Conservation (phyloP, 1,139 yeast species). For the Geotrichum restrictum region DNA sequence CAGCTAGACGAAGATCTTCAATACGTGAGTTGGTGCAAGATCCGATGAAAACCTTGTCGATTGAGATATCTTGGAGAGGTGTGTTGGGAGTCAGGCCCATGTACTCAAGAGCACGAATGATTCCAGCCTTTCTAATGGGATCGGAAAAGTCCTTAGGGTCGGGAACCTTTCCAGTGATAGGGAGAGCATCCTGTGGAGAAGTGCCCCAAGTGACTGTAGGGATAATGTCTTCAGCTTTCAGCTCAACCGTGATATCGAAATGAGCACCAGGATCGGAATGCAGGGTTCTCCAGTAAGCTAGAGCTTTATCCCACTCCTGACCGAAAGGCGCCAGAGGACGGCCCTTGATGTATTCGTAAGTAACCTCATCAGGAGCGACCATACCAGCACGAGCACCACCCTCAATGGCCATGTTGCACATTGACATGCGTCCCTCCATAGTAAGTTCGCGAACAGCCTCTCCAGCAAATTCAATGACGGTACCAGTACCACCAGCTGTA, state of each 20-base stretch:
- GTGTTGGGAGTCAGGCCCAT: constrained; percentile 87
- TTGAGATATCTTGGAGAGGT: constrained; percentile 63
- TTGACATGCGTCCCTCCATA: constrained; percentile 99
- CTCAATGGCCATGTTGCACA: constrained; percentile 97
- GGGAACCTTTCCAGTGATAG: constrained; percentile 85
- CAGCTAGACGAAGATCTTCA: constrained; percentile 95
- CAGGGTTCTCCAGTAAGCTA: constrained; percentile 82
- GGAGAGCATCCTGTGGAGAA: constrained; percentile 97
- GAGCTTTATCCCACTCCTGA: constrained; percentile 91
- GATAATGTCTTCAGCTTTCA: constrained; percentile 77
- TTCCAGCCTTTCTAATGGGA: constrained; percentile 74
- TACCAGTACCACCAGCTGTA: constrained; percentile 99
- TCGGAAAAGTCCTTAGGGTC: constrained; percentile 73
- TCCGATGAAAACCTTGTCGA: constrained; percentile 95
- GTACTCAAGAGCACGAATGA: constrained; percentile 85
- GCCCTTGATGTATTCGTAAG: constrained; percentile 84
- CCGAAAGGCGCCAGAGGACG: constrained; percentile 94
- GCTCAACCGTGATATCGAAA: constrained; percentile 78
- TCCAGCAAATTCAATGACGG: constrained; percentile 95
- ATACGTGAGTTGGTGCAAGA: constrained; percentile 97
- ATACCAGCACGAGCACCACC: constrained; percentile 99
- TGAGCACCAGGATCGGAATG: constrained; percentile 84
- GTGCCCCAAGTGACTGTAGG: constrained; percentile 99
- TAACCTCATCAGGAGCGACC: constrained; percentile 90
- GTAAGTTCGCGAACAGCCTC: constrained; percentile 82